Evolutionary conservation across 2,329 filamentous ascomycete species (phyloP), one percentile per base, ranked within the genome.

Genomic region (Incumbomyces lentus): DNA sequence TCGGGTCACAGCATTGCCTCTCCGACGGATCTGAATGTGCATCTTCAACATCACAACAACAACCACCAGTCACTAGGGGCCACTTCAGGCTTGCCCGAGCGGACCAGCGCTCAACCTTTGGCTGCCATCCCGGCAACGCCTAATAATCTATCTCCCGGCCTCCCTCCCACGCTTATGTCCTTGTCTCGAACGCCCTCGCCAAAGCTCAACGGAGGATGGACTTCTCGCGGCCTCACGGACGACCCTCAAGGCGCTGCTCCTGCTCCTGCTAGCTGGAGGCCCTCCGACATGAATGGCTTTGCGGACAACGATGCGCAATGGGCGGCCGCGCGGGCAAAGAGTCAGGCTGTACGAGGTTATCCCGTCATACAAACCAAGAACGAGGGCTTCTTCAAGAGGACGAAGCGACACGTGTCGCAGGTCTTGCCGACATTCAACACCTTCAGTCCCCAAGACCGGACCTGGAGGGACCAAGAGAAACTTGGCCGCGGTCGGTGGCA

Each of bases 141-240:
- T 6, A 26, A n/a, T 5, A 5, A 18, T 22, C 8, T 26, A 26
- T 17, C 40, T 19, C 26, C 40, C 60, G 80, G 73, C 43, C 74
- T 78, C 6, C 19, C 36, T 72, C 68, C 57, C 60, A 66, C 55
- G 67, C 70, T 57, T 59, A 95, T 95, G 89, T 85, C 85, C 56
- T 70, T 90, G 52, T 92, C 88, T 56, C 81, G 87, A 67, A 93
- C 86, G 61, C 86, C 89, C 42, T 95, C 87, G 47, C 90, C 89
- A 52, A 76, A 80, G 52, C 83, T 81, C 51, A 84, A 84, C 59
- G 87, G 86, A 61, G 88, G 88, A 58, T 95, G 90, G 89, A 80
- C 86, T 47, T 92, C 83, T 67, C 87, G 84, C 47, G 86, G 82
- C 53, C 74, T 86, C 61, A 83, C 79, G 60, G 80, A 84, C 50